Percentiles rank a stretch among this genome's conserved stretches.
Conservation (phyloP, 2,329 filamentous ascomycete genomes). For the Stachybotrys chartarum region DNA sequence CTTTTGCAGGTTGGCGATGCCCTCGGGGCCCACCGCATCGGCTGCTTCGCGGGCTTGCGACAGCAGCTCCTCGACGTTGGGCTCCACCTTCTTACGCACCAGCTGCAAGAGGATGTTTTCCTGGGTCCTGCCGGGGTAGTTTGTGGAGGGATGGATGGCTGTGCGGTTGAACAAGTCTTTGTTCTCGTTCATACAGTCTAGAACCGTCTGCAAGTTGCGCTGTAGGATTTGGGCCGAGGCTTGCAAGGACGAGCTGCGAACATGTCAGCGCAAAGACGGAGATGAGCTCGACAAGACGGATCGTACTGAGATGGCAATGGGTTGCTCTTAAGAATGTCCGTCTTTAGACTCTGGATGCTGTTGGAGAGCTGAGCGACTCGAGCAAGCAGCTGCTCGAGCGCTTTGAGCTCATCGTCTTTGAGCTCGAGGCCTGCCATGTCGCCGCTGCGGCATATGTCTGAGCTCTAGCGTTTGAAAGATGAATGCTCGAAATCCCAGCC, state of each 20-base stretch:
- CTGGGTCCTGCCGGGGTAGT: slow-evolving; percentile 64
- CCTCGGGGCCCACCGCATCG: slow-evolving; percentile 33
- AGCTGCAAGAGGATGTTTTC: slow-evolving; percentile 60
- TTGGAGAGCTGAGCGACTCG: slow-evolving; percentile 61
- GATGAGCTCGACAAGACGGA: no score
- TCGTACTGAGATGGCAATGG: slow-evolving; percentile 61
- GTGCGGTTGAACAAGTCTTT: slow-evolving; percentile 60
- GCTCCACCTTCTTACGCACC: slow-evolving; percentile 77
- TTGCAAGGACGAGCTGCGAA: slow-evolving; percentile 59
- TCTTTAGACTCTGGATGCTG: slow-evolving; percentile 58
- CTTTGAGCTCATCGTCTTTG: slow-evolving; percentile 54
- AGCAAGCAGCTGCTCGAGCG: slow-evolving; percentile 63
- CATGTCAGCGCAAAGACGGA: slow-evolving; percentile 5
- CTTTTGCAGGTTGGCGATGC: slow-evolving; percentile 36
- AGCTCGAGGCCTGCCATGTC: slow-evolving; percentile 40
- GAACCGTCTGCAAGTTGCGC: slow-evolving; percentile 60
- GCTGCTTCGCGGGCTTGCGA: slow-evolving; percentile 50
- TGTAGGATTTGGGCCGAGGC: slow-evolving; percentile 66
- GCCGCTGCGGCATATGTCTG: background rate
- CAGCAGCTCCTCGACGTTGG: slow-evolving; percentile 67
- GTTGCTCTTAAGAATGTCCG: slow-evolving; percentile 53
- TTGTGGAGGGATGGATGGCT: slow-evolving; percentile 68
- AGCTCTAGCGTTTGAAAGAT: no score
- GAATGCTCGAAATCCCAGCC: no score
- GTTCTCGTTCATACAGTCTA: slow-evolving; percentile 58